Base-by-base conservation (phyloP, 78 protist species). In the Tieghemostelium lacteum region DNA sequence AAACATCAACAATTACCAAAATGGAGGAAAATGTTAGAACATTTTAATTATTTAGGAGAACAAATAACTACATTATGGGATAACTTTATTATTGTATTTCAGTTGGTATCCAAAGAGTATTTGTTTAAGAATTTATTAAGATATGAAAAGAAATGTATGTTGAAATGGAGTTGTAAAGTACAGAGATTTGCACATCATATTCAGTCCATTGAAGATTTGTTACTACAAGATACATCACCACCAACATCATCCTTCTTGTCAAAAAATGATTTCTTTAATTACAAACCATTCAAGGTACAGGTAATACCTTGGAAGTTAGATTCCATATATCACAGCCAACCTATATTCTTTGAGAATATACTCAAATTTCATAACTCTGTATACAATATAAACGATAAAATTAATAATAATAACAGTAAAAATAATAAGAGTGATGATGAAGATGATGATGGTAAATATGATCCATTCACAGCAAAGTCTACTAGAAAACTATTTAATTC, bases 341-440 rank as follows among this genome's bases (percentile, higher is more conserved):
- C 91, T 28, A 69, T 83, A 50, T 83, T 83, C 36, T 83, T 69
- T 83, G 91, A 83, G 58, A 73, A 83, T 29, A 83, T 57, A 61
- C 39, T 83, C 24, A 83, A 83, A 73, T 67, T 83, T 45, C 69
- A 83, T 40, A 67, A 67, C n/a, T 28, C 4, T 28, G 12, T 28
- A 28, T 3, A 61, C 4, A 61, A 61, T 29, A 61, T 28, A 4
- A 61, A 61, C 24, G 10, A n/a, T 3, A 40, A 45, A 16, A 45
- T 28, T 16, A 39, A 49, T 2, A 69, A 69, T 28, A 69, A 42
- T 3, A 69, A 20, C 6, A 40, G 26, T 24, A 39, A 34, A 39
- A 66, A 45, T 28, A 24, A 12, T 24, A 17, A 24, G 3, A 61
- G 17, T 55, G 7, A 19, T 55, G 29, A 19, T 55, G 3, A 45